Evolutionary conservation across 116 monocot species (phyloP), one percentile per base, ranked within the genome.

Genomic region (Iris pallida): DNA sequence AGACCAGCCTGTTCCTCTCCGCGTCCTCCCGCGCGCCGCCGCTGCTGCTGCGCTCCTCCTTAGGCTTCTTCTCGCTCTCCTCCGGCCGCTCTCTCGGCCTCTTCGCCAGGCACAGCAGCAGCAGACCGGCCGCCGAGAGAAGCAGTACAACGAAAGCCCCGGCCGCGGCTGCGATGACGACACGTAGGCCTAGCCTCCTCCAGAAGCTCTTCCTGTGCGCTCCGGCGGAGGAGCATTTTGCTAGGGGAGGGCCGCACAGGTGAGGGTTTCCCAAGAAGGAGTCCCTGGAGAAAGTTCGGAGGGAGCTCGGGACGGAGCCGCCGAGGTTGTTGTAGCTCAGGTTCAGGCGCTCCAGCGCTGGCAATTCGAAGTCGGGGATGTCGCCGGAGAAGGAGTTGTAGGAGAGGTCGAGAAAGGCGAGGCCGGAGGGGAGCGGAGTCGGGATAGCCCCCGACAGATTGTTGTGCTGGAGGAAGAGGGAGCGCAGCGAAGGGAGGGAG

Each of bases 301-400:
- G 88, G 14, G 97, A 92, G 57, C 40, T 49, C 64, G 97, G 97
- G 46, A 97, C 85, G 10, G 85, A 75, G 20, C 97, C 93, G 74
- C 80, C 92, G 11, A 97, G 81, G 59, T 92, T 81, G 66, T 97
- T 97, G 63, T 85, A 78, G 77, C 97, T 90, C 81, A 97, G 47
- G 76, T 97, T 90, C 74, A 97, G 66, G 55, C 65, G 81, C 52
- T 67, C 82, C 45, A 97, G 71, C 7, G 41, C 80, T 10, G 78
- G 83, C 0, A 86, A 77, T 44, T 76, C 73, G 9, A 92, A 70
- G 17, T 92, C 77, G 30, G 97, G 92, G 45, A 97, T 83, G 12
- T 54, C 74, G 13, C 96, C 96, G 1, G 53, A 57, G 12, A 96
- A 85, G 20, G 87, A 79, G 57, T 97, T 97, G 52, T 81, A 97